Conservation (phyloP, 768 basidiomycete species). For the Amanita rubescens region DNA sequence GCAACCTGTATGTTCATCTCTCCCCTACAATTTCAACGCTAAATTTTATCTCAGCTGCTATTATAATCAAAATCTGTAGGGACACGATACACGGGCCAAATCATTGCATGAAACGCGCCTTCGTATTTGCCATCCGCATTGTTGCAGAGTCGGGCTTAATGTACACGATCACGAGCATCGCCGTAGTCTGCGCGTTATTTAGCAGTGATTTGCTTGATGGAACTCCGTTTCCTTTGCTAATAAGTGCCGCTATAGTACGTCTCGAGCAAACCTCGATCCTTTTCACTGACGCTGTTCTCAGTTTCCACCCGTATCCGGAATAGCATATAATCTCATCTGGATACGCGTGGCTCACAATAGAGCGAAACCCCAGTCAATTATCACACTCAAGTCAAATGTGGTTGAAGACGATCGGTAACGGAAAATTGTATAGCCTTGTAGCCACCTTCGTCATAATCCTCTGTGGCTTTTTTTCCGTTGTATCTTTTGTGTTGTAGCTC, state of each 20-base stretch:
- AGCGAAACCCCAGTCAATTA: too few relatives aligned
- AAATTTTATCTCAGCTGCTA: neutral
- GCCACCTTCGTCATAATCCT: too few relatives aligned
- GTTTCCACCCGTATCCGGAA: neutral
- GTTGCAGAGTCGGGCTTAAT: slow-evolving; percentile 5
- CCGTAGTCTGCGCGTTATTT: neutral
- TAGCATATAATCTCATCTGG: slow-evolving; percentile 5
- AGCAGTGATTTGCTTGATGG: too few relatives aligned
- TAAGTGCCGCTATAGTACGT: neutral
- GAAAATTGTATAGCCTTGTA: too few relatives aligned
- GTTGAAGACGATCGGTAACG: too few relatives aligned
- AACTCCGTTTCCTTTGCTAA: neutral
- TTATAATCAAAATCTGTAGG: neutral
- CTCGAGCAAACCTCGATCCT: too few relatives aligned
- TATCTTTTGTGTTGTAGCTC: too few relatives aligned
- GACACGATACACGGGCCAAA: too few relatives aligned
- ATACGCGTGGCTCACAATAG: neutral
- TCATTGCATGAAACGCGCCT: neutral
- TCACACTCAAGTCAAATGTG: too few relatives aligned
- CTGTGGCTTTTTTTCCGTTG: too few relatives aligned
- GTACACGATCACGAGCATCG: slow-evolving; percentile 1
- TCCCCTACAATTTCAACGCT: neutral
- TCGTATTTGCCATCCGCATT: neutral
- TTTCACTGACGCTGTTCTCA: neutral
- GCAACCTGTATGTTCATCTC: slow-evolving; percentile 1